Conservation (phyloP, 345 rosid genomes). For the Nasturtium officinale region DNA sequence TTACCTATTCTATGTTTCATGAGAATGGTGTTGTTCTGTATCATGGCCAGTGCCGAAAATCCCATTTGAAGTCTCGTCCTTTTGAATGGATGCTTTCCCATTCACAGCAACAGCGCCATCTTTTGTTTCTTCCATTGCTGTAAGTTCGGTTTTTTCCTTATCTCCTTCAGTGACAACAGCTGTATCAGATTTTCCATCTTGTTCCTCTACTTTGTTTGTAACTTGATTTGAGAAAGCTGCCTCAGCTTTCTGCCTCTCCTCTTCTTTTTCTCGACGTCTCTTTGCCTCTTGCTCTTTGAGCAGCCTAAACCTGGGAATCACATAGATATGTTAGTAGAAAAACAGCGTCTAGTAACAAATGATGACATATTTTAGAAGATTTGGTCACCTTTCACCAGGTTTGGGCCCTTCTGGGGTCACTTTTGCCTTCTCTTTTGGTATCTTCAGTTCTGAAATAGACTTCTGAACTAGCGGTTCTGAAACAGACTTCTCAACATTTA, state of each 20-base stretch:
- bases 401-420: constrained; percentile 57
- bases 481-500: constrained; percentile 46
- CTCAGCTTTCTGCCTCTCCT: constrained; percentile 57
- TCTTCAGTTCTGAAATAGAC: constrained; percentile 47
- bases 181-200: constrained; percentile 41
- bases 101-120: constrained; percentile 47
- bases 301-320: constrained; percentile 64
- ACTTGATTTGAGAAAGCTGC: constrained; percentile 46
- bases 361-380: background rate
- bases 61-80: constrained; percentile 39
- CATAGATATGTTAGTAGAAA: constrained; percentile 23
- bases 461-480: constrained; percentile 47
- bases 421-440: constrained; percentile 44
- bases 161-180: constrained; percentile 33
- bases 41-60: constrained; percentile 39
- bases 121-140: constrained; percentile 36
- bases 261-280: constrained; percentile 66
- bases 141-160: constrained; percentile 24
- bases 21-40: constrained; percentile 40
- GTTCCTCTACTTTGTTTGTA: constrained; percentile 23
- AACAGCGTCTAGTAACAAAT: constrained; percentile 12
- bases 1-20: constrained; percentile 41
- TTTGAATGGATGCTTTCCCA: constrained; percentile 48
- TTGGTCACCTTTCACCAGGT: constrained; percentile 73
- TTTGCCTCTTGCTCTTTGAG: constrained; percentile 84